Evolutionary conservation across 179 eudicot genomes (phyloP).

Genomic region (Sideroxylon spinosum): DNA sequence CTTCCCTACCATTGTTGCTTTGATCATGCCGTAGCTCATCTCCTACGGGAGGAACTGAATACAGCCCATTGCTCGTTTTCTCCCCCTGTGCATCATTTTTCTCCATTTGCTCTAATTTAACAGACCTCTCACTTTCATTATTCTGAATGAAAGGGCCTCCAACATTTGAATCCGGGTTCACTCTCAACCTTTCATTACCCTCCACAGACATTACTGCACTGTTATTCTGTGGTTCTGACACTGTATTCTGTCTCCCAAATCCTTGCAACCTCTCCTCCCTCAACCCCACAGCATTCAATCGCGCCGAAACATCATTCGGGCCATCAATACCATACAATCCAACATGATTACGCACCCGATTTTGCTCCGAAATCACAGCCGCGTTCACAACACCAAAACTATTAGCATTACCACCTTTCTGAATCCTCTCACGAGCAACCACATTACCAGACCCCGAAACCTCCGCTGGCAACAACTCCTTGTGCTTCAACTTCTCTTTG

Average conservation of each 20-base stretch:
- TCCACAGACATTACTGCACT: conserved; percentile 23
- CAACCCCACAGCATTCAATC: conserved; percentile 40
- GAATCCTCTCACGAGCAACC: conserved; percentile 9
- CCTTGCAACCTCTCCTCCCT: conserved; percentile 23
- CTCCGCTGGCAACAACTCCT: conserved; percentile 8
- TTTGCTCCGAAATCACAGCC: conserved; percentile 12
- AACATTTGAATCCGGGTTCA: neutral
- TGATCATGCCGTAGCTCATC: conserved; percentile 21
- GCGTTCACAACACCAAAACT: neutral
- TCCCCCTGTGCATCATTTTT: conserved; percentile 7
- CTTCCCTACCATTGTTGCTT: conserved; percentile 19
- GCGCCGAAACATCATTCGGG: conserved; percentile 33
- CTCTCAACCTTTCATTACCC: conserved; percentile 22
- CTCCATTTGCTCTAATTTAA: neutral
- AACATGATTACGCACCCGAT: conserved; percentile 9
- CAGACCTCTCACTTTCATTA: conserved; percentile 12
- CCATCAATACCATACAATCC: conserved; percentile 23
- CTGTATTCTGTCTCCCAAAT: conserved; percentile 11
- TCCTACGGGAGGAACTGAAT: conserved; percentile 16
- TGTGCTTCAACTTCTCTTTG: conserved; percentile 32
- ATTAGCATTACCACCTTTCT: conserved; percentile 4
- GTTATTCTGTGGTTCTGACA: conserved; percentile 1
- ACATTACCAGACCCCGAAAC: conserved; percentile 13
- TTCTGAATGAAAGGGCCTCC: conserved; percentile 9
- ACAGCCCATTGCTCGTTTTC: conserved; percentile 15